Percentiles rank a stretch among this genome's conserved stretches.
Conservation (phyloP, 257 asterid genomes). For the Leonotis leonurus region DNA sequence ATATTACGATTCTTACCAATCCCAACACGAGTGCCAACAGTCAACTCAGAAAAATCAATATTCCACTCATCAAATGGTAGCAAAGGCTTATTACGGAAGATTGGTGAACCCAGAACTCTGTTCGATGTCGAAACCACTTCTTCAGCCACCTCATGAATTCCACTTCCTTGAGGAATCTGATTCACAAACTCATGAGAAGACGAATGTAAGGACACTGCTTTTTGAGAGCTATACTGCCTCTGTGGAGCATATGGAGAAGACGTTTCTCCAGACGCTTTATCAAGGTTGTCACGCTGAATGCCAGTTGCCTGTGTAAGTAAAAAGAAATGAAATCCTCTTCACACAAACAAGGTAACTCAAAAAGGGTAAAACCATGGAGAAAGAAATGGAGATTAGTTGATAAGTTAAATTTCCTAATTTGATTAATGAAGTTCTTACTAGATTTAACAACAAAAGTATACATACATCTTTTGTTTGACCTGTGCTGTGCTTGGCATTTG, state of each 20-base stretch:
- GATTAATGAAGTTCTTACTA: not conserved
- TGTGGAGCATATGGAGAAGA: conserved; percentile 9
- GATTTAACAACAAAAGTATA: conserved; percentile 12
- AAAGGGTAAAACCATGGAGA: not conserved
- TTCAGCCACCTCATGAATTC: conserved; percentile 30
- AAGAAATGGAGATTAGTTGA: not conserved
- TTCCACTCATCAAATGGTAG: conserved; percentile 90
- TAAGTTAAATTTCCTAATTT: not conserved
- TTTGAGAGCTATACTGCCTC: conserved; percentile 24
- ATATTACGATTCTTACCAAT: conserved; percentile 44
- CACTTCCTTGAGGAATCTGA: conserved; percentile 38
- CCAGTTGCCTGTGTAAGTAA: no score
- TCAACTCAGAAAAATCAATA: conserved; percentile 70
- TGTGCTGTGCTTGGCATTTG: conserved; percentile 40
- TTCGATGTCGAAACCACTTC: conserved; percentile 65
- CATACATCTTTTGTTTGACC: conserved; percentile 62
- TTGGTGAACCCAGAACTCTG: conserved; percentile 54
- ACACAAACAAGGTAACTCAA: not conserved
- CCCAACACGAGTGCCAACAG: conserved; percentile 79
- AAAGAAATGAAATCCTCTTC: not conserved
- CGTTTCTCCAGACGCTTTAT: conserved; percentile 15
- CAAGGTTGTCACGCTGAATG: no score
- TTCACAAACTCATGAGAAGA: conserved; percentile 64
- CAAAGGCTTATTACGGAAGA: conserved; percentile 65
- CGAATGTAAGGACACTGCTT: conserved; percentile 65